Percentiles rank a stretch among this genome's conserved stretches.
Evolutionary conservation across 345 rosid species (phyloP).

Genomic region (Citrus maxima): DNA sequence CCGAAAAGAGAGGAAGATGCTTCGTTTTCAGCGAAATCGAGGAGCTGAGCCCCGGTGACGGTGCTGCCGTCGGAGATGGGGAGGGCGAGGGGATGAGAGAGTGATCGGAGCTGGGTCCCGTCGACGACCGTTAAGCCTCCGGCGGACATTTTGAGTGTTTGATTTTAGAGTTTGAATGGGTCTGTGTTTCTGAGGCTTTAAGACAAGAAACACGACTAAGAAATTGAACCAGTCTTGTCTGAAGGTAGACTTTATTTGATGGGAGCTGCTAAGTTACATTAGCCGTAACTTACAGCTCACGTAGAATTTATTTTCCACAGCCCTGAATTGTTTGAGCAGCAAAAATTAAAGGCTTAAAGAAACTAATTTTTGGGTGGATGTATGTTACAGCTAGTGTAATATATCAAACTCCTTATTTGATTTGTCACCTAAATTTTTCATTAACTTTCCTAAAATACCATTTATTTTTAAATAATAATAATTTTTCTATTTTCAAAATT

Average conservation of each 20-base stretch:
- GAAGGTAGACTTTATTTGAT: neutral
- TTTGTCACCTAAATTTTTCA: slow-evolving; percentile 11
- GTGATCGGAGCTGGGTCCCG: slow-evolving; percentile 60
- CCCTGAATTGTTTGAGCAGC: no score
- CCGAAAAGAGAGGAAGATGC: slow-evolving; percentile 50
- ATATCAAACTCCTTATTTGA: no score
- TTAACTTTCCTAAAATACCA: slow-evolving; percentile 8
- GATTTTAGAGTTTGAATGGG: neutral
- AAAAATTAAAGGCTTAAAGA: no score
- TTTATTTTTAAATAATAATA: neutral
- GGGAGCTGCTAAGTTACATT: no score
- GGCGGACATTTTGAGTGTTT: slow-evolving; percentile 44
- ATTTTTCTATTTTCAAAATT: neutral
- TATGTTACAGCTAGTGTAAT: no score
- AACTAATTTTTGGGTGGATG: no score
- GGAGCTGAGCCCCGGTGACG: slow-evolving; percentile 56
- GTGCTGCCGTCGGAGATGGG: slow-evolving; percentile 30
- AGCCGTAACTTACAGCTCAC: no score
- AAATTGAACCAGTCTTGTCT: slow-evolving; percentile 1
- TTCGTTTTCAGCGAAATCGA: slow-evolving; percentile 54
- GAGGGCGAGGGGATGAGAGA: slow-evolving; percentile 32
- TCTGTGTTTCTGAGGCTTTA: neutral
- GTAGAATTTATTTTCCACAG: no score
- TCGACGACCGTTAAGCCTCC: slow-evolving; percentile 59
- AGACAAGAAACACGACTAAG: neutral